A percentile compares a stretch with the other conserved stretches of the same genome.
These are phyloP conservation scores for Ramularia endophylla DNA, from an alignment of 2,329 filamentous ascomycete species.

Conservation along the genomic window DNA sequence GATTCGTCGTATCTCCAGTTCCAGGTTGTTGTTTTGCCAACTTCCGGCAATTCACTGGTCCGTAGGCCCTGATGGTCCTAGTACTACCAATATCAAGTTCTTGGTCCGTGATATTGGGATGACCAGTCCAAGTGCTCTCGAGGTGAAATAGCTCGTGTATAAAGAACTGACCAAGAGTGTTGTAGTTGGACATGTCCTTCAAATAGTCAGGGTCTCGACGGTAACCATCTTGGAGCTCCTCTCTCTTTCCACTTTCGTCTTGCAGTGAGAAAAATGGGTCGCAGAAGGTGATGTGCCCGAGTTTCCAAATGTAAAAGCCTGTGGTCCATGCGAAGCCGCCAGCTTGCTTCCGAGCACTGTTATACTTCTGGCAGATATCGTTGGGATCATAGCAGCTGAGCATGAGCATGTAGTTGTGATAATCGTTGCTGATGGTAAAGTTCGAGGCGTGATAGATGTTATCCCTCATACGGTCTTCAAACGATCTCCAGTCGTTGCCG, in stretches of 20 bases:
- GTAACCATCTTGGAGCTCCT: not conserved
- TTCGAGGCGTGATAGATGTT: not conserved
- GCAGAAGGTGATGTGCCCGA: not conserved
- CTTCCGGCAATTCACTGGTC: no score
- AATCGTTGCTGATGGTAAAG: not conserved
- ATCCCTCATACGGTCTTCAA: not conserved
- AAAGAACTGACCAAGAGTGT: not conserved
- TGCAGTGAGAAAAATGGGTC: not conserved
- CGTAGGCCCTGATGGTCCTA: no score
- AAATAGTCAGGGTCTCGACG: no score
- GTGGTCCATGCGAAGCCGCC: not conserved
- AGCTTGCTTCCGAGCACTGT: not conserved
- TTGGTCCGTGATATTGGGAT: not conserved
- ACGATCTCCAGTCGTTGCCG: not conserved
- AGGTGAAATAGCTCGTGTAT: not conserved
- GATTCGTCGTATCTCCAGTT: no score
- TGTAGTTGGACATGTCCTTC: not conserved
- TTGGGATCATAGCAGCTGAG: not conserved
- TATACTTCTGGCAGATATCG: not conserved
- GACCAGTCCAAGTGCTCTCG: not conserved
- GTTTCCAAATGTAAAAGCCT: no score
- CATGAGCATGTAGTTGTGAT: not conserved
- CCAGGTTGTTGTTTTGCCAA: no score
- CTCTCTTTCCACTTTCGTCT: not conserved
- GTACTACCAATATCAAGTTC: no score